Conservation (phyloP, 225 moss, liverwort and hornwort species). For the Polytrichum commune region DNA sequence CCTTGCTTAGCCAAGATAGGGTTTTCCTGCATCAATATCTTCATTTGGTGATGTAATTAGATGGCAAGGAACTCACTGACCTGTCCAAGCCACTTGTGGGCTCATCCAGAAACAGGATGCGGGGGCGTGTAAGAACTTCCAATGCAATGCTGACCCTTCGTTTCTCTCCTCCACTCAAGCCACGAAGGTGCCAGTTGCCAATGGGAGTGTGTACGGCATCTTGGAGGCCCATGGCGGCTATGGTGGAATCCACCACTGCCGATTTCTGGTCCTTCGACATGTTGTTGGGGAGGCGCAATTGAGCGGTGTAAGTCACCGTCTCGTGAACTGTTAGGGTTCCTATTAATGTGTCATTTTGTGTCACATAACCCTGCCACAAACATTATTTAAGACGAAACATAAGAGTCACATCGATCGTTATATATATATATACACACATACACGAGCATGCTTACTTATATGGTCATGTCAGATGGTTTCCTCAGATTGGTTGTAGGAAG, state of each 20-base stretch:
- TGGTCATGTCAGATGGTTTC: too few species aligned
- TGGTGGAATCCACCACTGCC: conserved; percentile 30
- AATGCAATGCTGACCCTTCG: conserved; percentile 49
- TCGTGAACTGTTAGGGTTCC: conserved; percentile 49
- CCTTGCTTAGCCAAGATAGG: too few species aligned
- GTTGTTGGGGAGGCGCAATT: conserved; percentile 30
- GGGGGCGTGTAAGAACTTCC: conserved; percentile 44
- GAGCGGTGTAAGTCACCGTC: conserved; percentile 38
- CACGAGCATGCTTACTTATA: too few species aligned
- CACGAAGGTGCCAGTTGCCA: conserved; percentile 47
- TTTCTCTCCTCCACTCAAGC: conserved; percentile 52
- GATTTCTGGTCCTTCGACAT: conserved; percentile 20
- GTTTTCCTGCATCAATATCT: too few species aligned
- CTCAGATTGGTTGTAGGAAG: too few species aligned
- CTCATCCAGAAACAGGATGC: conserved; percentile 50
- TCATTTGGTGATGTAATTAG: too few species aligned
- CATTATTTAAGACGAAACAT: not conserved
- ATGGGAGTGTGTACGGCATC: conserved; percentile 36
- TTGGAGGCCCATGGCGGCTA: conserved; percentile 42
- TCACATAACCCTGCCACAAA: conserved; percentile 41
- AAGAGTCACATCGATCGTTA: too few species aligned
- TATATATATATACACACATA: too few species aligned
- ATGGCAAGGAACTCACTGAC: not conserved
- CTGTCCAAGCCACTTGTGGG: conserved; percentile 56
- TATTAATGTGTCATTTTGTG: conserved; percentile 42